A percentile compares a stretch with the other conserved stretches of the same genome.
Conservation (phyloP, 2,329 filamentous ascomycete genomes). For the Hypoxylon sp. region DNA sequence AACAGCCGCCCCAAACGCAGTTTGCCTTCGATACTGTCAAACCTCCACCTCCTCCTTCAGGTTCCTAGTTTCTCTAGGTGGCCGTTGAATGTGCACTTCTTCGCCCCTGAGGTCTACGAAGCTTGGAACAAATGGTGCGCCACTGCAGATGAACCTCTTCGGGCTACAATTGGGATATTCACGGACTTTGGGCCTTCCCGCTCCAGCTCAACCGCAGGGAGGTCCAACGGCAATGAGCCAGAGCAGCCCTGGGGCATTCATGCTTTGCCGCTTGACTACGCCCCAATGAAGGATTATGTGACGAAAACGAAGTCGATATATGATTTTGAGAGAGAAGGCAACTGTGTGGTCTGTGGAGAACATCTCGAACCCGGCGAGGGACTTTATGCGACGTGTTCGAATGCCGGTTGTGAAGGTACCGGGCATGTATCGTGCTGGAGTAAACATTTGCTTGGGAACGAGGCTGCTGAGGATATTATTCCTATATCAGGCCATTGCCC, state of each 20-base stretch:
- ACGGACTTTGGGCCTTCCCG: slow-evolving; percentile 64
- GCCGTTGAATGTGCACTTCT: slow-evolving; percentile 87
- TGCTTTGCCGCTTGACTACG: slow-evolving; percentile 67
- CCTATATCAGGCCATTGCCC: slow-evolving; percentile 80
- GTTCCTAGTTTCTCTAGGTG: slow-evolving; percentile 84
- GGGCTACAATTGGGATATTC: slow-evolving; percentile 63
- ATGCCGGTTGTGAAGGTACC: slow-evolving; percentile 65
- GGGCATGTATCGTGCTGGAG: slow-evolving; percentile 73
- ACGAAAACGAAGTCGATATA: slow-evolving; percentile 67
- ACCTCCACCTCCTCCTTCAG: slow-evolving; percentile 83
- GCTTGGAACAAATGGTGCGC: slow-evolving; percentile 74
- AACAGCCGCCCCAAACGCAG: slow-evolving; percentile 69
- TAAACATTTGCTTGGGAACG: slow-evolving; percentile 60
- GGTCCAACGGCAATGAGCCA: slow-evolving; percentile 8
- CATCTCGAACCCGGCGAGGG: slow-evolving; percentile 61
- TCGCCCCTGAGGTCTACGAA: slow-evolving; percentile 74
- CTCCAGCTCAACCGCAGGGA: neutral
- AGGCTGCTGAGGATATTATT: slow-evolving; percentile 62
- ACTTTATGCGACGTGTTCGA: slow-evolving; percentile 69
- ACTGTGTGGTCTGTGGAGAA: slow-evolving; percentile 66
- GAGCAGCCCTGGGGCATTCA: slow-evolving; percentile 62
- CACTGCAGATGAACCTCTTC: slow-evolving; percentile 61
- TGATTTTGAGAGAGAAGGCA: slow-evolving; percentile 67
- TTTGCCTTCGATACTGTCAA: slow-evolving; percentile 78
- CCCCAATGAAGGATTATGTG: slow-evolving; percentile 65